Percentiles rank a stretch among this genome's conserved stretches.
phyloP scores from a whole-genome alignment of 345 rosid species.

The Clarkia xantiana region DNA sequence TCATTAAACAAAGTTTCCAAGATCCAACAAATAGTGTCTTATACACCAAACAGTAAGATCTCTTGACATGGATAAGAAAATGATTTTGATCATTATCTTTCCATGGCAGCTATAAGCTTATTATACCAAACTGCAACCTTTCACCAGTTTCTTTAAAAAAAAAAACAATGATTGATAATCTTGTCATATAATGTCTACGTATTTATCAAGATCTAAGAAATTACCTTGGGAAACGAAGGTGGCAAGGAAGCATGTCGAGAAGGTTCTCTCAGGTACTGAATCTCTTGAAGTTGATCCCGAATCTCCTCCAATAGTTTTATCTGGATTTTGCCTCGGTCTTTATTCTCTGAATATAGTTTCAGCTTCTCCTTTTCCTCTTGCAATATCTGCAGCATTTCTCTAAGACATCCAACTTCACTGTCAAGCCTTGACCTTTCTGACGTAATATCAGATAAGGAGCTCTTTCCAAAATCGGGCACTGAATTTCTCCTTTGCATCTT shows the following conservation, averaged over 20 bases:
- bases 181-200: background rate
- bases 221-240: slow-evolving; percentile 26
- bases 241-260: slow-evolving; percentile 24
- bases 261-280: slow-evolving; percentile 24
- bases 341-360: slow-evolving; percentile 19
- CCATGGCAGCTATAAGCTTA: too few species aligned
- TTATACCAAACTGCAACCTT: too few species aligned
- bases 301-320: slow-evolving; percentile 38
- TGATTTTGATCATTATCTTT: too few species aligned
- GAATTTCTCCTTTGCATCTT: slow-evolving; percentile 7
- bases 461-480: slow-evolving; percentile 13
- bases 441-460: slow-evolving; percentile 23
- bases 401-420: slow-evolving; percentile 39
- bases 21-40: background rate
- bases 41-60: too few species aligned
- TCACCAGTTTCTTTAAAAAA: too few species aligned
- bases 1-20: background rate
- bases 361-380: slow-evolving; percentile 35
- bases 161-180: background rate
- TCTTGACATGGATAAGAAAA: too few species aligned
- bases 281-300: slow-evolving; percentile 31
- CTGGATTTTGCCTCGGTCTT: slow-evolving; percentile 23
- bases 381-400: slow-evolving; percentile 29
- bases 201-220: background rate
- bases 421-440: slow-evolving; percentile 30